A percentile compares a stretch with the other conserved stretches of the same genome.
Evolutionary conservation across 495 filamentous ascomycete genomes (phyloP).

Genomic region (Annulohypoxylon maeteangense): DNA sequence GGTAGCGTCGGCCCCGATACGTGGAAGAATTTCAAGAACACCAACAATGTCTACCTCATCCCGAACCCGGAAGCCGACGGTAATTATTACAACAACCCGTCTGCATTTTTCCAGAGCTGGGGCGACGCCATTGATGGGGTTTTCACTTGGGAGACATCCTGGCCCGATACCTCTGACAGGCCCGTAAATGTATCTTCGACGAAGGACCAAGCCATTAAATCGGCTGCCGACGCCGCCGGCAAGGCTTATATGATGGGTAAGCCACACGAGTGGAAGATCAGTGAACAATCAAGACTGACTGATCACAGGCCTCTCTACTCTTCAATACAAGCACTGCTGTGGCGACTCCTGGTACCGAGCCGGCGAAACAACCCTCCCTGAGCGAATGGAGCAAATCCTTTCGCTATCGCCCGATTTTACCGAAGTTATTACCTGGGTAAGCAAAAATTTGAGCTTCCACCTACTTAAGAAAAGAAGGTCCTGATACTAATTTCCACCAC

Average conservation of each 20-base stretch:
- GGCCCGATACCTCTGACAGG: slow-evolving; percentile 44
- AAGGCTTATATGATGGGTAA: slow-evolving; percentile 54
- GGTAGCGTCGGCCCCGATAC: slow-evolving; percentile 34
- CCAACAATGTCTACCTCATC: slow-evolving; percentile 47
- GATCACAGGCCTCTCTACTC: slow-evolving; percentile 33
- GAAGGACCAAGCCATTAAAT: slow-evolving; percentile 38
- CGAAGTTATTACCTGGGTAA: slow-evolving; percentile 51
- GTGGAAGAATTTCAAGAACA: slow-evolving; percentile 44
- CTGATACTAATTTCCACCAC: background rate
- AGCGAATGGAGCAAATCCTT: slow-evolving; percentile 49
- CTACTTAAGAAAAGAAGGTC: background rate
- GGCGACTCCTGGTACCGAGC: slow-evolving; percentile 54
- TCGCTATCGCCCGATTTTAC: slow-evolving; percentile 45
- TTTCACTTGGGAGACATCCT: slow-evolving; percentile 52
- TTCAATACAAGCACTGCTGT: slow-evolving; percentile 58
- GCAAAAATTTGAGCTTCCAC: background rate
- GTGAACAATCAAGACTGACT: background rate
- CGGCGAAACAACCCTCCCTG: slow-evolving; percentile 55
- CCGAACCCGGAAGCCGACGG: slow-evolving; percentile 46
- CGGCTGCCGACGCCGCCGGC: slow-evolving; percentile 39
- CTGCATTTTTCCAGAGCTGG: slow-evolving; percentile 40
- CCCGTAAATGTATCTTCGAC: slow-evolving; percentile 39
- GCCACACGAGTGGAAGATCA: background rate
- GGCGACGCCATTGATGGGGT: slow-evolving; percentile 47
- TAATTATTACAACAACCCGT: slow-evolving; percentile 39